A percentile compares a stretch with the other conserved stretches of the same genome.
These are phyloP conservation scores for Colletotrichum chlorophyti DNA, from an alignment of 2,329 filamentous ascomycete species.

Conservation along the genomic window DNA sequence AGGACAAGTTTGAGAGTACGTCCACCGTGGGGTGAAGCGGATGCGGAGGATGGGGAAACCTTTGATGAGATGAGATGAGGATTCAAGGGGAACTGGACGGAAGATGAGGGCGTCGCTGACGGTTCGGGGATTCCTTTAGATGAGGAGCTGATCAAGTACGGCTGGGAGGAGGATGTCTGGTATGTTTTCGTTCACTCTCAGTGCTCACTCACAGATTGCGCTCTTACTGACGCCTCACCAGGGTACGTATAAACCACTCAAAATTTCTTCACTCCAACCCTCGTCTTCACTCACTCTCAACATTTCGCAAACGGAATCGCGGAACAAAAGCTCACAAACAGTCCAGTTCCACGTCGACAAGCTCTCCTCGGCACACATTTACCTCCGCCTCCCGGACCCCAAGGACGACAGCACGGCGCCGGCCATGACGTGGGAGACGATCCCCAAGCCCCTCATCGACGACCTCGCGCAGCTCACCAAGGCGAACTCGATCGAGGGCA, in stretches of 20 bases:
- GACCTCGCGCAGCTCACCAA: conserved; percentile 98
- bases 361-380: conserved; percentile 94
- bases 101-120: too few relatives aligned
- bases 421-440: conserved; percentile 71
- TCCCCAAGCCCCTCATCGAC: conserved; percentile 75
- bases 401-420: conserved; percentile 52
- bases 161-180: conserved; percentile 97
- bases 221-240: conserved; percentile 28
- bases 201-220: background rate
- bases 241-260: too few relatives aligned
- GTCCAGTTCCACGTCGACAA: conserved; percentile 94
- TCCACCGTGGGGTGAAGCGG: conserved; percentile 22
- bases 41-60: conserved; percentile 11
- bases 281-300: background rate
- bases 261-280: background rate
- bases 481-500: conserved; percentile 98
- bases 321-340: background rate
- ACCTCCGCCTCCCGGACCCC: conserved; percentile 81
- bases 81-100: too few relatives aligned
- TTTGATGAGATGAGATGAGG: background rate
- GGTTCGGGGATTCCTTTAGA: too few relatives aligned
- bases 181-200: conserved; percentile 45
- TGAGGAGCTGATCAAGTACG: conserved; percentile 94
- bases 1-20: conserved; percentile 98
- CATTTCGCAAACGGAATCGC: background rate